These are phyloP conservation scores for Metarhizium album DNA, from an alignment of 2,329 filamentous ascomycete species.

Conservation along the genomic window DNA sequence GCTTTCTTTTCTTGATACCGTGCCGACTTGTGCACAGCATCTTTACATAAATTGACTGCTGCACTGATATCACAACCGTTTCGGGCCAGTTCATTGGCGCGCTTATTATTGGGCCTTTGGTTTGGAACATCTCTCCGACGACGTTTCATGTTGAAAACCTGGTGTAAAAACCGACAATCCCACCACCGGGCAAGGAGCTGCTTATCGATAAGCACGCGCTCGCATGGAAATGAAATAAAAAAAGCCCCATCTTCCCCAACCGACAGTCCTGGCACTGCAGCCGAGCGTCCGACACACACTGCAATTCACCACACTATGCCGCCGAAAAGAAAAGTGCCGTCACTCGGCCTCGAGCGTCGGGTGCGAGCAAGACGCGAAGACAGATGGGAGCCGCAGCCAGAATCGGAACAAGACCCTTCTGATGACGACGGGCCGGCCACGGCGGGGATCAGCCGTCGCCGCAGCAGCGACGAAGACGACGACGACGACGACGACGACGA, in stretches of 20 bases:
- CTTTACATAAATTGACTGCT: too few species aligned
- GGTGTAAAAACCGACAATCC: too few species aligned
- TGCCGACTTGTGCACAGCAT: too few species aligned
- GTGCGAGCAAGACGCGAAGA: conserved; percentile 35
- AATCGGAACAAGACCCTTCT: conserved; percentile 15
- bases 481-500: conserved; percentile 23
- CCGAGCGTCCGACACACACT: not conserved
- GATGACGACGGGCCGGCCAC: conserved; percentile 20
- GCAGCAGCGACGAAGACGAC: conserved; percentile 17
- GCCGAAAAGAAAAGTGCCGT: conserved; percentile 28
- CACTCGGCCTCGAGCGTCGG: conserved; percentile 27
- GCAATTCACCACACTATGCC: conserved; percentile 15
- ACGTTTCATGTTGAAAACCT: too few species aligned
- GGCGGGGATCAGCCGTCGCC: conserved; percentile 16
- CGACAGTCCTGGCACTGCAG: not conserved
- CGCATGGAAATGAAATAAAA: too few species aligned
- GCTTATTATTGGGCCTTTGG: too few species aligned
- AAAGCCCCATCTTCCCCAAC: too few species aligned
- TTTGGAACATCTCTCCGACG: too few species aligned
- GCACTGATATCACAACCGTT: too few species aligned
- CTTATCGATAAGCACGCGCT: conserved; percentile 8
- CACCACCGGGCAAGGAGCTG: not conserved
- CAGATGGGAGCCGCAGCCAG: conserved; percentile 25
- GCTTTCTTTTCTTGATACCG: too few species aligned
- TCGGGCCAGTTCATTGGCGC: too few species aligned